Base-by-base conservation (phyloP, 2,329 filamentous ascomycete species). In the Cladosporium sp. region DNA sequence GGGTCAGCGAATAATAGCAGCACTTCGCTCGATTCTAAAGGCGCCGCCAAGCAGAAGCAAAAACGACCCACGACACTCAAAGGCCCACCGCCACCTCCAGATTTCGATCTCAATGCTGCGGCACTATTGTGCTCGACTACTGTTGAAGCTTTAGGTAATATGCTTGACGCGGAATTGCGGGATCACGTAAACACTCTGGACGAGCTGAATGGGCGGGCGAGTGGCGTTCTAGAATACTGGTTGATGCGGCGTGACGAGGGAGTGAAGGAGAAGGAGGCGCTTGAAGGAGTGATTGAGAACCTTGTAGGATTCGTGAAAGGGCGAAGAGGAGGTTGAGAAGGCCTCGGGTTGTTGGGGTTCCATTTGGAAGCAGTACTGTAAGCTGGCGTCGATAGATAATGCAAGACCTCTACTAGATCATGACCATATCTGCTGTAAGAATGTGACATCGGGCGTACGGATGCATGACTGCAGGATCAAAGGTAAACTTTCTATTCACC, bases 241-340 rank as follows among this genome's bases (percentile, higher is more conserved):
- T 79, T 88, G 59, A 87, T 88, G 72, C 76, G 84, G 60, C 85
- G 86, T 47, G 91, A 95, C 65, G 89, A 90, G 59, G 88, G 92
- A 61, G 73, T 95, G 56, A 88, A 88, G 35, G 92, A 97, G 65
- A 85, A 93, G 59, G 92, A 96, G 66, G 88, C 90, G 2, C 93
- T 96, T 67, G 92, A 97, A 66, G 90, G 89, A 0, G 92, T 97
- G 13, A 96, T 97, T 77, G 92, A 95, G 71, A 96, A 95, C 67
- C 69, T 97, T 57, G 92, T 96, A 38, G 66, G 65, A 3, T 68
- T 67, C 46, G 66, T 68, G 27, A 93, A 90, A 68, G 89, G 67
- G 88, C 91, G 71, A 83, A 89, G 50, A 43, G 56, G 59, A 22
- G 54, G 56, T 12, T 51, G 35, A 42, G 30, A 9, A 27, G 22